Base-by-base conservation (phyloP, 2,329 filamentous ascomycete genomes). In the Apiospora pterosperma region DNA sequence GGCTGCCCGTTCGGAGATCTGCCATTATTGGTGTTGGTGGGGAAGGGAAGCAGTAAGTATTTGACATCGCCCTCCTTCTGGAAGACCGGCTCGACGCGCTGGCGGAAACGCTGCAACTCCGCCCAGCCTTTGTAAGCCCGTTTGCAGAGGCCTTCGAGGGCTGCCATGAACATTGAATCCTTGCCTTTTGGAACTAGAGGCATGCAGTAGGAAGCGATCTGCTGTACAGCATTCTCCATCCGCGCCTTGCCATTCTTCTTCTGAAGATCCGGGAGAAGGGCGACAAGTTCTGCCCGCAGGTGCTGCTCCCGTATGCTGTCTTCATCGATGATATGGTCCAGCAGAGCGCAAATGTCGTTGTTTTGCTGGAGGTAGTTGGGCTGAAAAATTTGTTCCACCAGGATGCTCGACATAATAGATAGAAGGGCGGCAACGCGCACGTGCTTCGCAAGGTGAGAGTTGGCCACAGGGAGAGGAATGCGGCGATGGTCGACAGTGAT, bases 331-430 rank as follows among this genome's bases (percentile, higher is more conserved):
- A 62, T n/a, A 0, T 58, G 25, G 44, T 62, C 21, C 16, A 62
- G 41, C 1, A 62, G 8, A 23, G 31, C 31, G 19, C 25, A 58
- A 10, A 62, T 41, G 2, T 62, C 61, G 42, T 62, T 62, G 42
- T 44, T 62, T 31, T 10, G 23, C 34, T 62, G 61, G n/a, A 62
- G 28, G 23, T 62, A 62, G 34, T 52, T 42, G 2, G 61, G 41
- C n/a, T 36, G 42, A 23, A 62, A 62, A 19, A 62, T 11, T 34
- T 58, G 28, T 25, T 62, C 31, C 19, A 25, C 31, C 42, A 62
- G 31, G 19, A 55, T 38, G 14, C n/a, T 41, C 23, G 61, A 62
- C 23, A 38, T 62, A 6, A 52, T 28, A 14, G 52, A 44, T 34
- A 62, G 34, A 19, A 42, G 31, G 19, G 61, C 61, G 6, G 28